Base-by-base conservation (phyloP, 2,329 filamentous ascomycete genomes). In the Cordyceps fumosorosea region DNA sequence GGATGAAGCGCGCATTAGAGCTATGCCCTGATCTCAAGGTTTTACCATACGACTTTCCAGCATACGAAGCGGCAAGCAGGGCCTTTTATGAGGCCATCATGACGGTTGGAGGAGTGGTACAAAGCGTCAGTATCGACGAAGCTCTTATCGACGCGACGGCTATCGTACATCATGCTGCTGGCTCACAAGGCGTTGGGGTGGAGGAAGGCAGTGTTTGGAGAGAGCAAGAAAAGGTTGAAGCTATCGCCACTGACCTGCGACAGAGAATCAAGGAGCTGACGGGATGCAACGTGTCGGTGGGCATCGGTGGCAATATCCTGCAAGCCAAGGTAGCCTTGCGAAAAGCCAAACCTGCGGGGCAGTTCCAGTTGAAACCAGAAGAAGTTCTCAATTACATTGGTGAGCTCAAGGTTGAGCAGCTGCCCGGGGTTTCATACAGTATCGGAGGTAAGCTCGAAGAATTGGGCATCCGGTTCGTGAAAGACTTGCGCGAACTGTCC, bases 41-140 rank as follows among this genome's bases (percentile, higher is more conserved):
- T 1, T 72, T 99, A n/a, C 90, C 93, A 0, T 99, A 99, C 69
- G 93, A 99, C 70, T 99, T 98, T 70, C 88, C 90, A 2, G 93
- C 87, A 0, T 99, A 99, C 67, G 95, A 99, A 77, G 89, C 93
- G 64, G 91, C 93, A 1, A 99, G 95, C 70, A 83, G 85, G 62
- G 81, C 85, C 3, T 99, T 99, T 68, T 99, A 99, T 69, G 87
- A 91, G 64, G 86, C 88, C 1, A 90, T 99, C 12, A 76, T 98
- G 40, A 83, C 85, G 6, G 80, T 92, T 10, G 91, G 89, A 20
- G 93, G 92, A 1, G 76, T 91, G 20, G 91, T 98, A 0, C 95
- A 99, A 72, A 98, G 95, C 69, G 93, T 99, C 58, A 98, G 95
- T 70, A 90, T 99, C 52, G 96, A 99, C 67, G 96, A 99, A 75